Evolutionary conservation across 805 yeast genomes (phyloP).

Genomic region (Nakazawaea peltata): DNA sequence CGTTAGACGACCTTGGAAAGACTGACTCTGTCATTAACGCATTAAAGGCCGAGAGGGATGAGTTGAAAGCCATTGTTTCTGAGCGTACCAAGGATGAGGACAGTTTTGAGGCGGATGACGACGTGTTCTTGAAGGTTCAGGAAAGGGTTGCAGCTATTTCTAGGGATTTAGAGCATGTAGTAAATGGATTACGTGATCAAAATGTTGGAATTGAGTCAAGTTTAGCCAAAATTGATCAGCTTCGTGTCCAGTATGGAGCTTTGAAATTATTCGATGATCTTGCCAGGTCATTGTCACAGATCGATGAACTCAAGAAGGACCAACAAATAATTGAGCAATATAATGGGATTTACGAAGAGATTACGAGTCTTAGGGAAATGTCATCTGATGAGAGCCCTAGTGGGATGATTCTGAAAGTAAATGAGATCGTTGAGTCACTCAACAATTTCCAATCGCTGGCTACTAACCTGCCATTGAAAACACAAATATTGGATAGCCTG

Average conservation of each 20-base stretch:
- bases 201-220: too few species aligned
- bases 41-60: conserved; percentile 5
- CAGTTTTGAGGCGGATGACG: too few species aligned
- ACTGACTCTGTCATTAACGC: conserved; percentile 7
- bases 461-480: too few species aligned
- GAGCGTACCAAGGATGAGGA: neutral
- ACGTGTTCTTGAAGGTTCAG: too few species aligned
- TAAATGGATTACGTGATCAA: neutral
- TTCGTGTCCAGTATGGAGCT: conserved; percentile 8
- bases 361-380: neutral
- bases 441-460: neutral
- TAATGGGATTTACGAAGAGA: neutral
- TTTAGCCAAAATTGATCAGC: too few species aligned
- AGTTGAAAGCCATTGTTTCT: neutral
- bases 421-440: neutral
- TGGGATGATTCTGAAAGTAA: neutral
- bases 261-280: conserved; percentile 12
- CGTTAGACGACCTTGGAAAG: conserved; percentile 9
- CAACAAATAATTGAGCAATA: conserved; percentile 1
- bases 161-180: neutral
- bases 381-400: too few species aligned
- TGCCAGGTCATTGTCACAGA: conserved; percentile 13
- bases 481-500: neutral
- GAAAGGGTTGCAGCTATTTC: neutral
- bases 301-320: neutral